These are phyloP conservation scores for Graphilbum sp. DNA, from an alignment of 2,329 filamentous ascomycete genomes.

Conservation along the genomic window DNA sequence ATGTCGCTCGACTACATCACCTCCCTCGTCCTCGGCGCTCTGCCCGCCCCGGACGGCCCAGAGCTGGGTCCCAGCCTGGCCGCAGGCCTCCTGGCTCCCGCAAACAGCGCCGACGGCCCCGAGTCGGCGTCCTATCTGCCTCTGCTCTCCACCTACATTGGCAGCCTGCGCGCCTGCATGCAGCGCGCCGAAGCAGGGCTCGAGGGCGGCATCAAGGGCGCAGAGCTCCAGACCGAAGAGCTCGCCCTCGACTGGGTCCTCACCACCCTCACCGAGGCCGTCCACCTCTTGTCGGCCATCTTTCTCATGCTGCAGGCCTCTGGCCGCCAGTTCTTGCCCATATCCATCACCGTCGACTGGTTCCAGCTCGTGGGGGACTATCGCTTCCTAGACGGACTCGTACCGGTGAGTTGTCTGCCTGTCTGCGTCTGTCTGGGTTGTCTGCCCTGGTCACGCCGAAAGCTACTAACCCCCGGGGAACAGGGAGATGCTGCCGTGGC, in stretches of 20 bases:
- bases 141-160: conserved; percentile 31
- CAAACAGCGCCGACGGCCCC: not conserved
- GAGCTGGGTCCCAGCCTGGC: conserved; percentile 4
- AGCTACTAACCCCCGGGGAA: no score
- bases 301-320: conserved; percentile 52
- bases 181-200: conserved; percentile 30
- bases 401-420: conserved; percentile 27
- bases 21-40: conserved; percentile 25
- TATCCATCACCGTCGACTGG: conserved; percentile 50
- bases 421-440: no score
- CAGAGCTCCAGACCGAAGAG: conserved; percentile 32
- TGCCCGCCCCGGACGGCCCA: not conserved
- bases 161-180: conserved; percentile 30
- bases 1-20: conserved; percentile 43
- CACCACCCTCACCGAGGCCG: conserved; percentile 50
- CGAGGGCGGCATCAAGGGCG: conserved; percentile 31
- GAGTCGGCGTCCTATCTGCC: conserved; percentile 22
- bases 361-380: conserved; percentile 54
- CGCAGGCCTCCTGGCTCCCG: not conserved
- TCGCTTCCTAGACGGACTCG: conserved; percentile 51
- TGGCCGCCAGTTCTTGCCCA: conserved; percentile 35
- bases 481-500: conserved; percentile 23
- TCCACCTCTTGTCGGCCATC: conserved; percentile 57
- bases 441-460: no score
- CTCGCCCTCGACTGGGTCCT: conserved; percentile 42